Percentiles rank a stretch among this genome's conserved stretches.
Conservation (phyloP, 108 stramenopile species). For the Cyclotella baltica region DNA sequence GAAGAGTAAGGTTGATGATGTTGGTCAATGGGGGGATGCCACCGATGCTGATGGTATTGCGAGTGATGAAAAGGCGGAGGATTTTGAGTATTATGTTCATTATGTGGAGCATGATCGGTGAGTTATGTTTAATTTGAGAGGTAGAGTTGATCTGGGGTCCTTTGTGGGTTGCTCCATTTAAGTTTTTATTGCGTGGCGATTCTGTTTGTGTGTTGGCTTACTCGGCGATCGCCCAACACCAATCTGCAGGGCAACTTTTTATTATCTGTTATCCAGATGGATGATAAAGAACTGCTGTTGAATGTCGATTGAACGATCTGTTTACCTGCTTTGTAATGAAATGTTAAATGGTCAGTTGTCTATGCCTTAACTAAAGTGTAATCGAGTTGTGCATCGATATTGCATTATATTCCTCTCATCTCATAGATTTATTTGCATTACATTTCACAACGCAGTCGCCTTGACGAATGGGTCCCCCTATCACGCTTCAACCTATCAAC, state of each 20-base stretch:
- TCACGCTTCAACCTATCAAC: conserved; percentile 72
- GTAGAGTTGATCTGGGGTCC: not conserved
- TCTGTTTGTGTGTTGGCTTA: not conserved
- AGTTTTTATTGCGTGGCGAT: not conserved
- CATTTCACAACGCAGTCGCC: conserved; percentile 34
- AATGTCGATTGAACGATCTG: no score
- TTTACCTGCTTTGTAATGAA: no score
- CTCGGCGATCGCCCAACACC: not conserved
- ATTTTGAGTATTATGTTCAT: conserved; percentile 86
- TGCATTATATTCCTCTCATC: not conserved
- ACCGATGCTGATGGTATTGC: not conserved
- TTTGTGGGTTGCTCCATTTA: no score
- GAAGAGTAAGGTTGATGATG: conserved; percentile 13
- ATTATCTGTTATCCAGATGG: no score
- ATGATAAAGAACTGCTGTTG: no score
- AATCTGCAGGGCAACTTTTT: not conserved
- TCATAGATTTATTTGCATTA: not conserved
- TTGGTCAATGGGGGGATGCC: not conserved
- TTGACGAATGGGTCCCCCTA: conserved; percentile 88
- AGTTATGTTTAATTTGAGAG: conserved; percentile 6
- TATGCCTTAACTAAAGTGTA: not conserved
- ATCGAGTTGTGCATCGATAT: not conserved
- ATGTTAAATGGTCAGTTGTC: no score
- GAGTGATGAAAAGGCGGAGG: conserved; percentile 52
- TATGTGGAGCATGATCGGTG: conserved; percentile 83